Base-by-base conservation (phyloP, 139 green algal genomes). In the Spirogloea muscicola region DNA sequence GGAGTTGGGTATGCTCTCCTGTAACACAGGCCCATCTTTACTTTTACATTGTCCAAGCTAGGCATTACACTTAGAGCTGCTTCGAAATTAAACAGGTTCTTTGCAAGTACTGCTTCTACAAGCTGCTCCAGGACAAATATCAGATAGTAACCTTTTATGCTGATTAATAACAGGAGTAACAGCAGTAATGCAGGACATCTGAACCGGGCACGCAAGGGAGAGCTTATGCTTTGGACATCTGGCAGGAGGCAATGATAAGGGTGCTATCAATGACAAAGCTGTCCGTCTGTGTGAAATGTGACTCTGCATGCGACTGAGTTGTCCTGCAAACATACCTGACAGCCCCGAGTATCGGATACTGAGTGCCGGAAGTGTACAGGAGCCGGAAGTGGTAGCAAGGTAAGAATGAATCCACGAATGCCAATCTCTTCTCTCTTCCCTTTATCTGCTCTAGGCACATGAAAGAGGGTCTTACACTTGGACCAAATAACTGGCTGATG, bases 301-400 rank as follows among this genome's bases (percentile, higher is more conserved):
- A n/a, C n/a, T n/a, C n/a, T n/a, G n/a, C n/a, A n/a, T n/a, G n/a
- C n/a, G n/a, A n/a, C n/a, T n/a, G n/a, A n/a, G n/a, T n/a, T n/a
- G n/a, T n/a, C n/a, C n/a, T n/a, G 46, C 46, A 21, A 55, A 72
- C 49, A 64, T 5, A 82, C 74, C 74, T 80, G 21, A 80, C 39
- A 3, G 76, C 55, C 21, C 77, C 77, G 10, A 81, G 61, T 7
- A 84, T 84, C 18, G 82, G 77, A 37, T 81, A 83, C 31, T 69
- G 66, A 9, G 75, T 80, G 55, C 49, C 62, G 10, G 79, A 81
- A 10, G 46, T 31, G 67, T 85, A 87, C 18, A 87, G 71, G 33
- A 87, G 55, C 3, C 83, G 72, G 58, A 87, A 86, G 46, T 84
- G 49, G 57, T 86, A 87, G 21, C 72, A 60, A 10, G 66, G 16